A percentile compares a stretch with the other conserved stretches of the same genome.
These are phyloP conservation scores for Triticum turgidum DNA, from an alignment of 176 grass and related monocot genomes.

Conservation along the genomic window DNA sequence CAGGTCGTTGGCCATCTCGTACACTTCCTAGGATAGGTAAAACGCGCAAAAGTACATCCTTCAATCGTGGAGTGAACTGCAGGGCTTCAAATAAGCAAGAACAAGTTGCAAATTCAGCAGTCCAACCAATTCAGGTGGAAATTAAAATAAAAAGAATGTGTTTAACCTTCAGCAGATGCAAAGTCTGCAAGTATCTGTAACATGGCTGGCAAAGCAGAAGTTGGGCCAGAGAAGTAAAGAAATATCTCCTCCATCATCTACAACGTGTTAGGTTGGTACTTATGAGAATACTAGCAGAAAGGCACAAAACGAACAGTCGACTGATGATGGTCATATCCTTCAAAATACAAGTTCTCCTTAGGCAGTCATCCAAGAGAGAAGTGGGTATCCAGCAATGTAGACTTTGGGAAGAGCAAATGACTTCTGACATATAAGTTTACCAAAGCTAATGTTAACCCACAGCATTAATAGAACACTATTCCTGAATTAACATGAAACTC, in stretches of 20 bases:
- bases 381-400: not conserved
- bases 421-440: not conserved
- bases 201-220: conserved; percentile 87
- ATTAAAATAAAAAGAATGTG: conserved; percentile 25
- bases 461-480: conserved; percentile 3
- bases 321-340: not conserved
- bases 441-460: not conserved
- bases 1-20: conserved; percentile 71
- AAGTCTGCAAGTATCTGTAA: conserved; percentile 98
- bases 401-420: not conserved
- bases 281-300: not conserved
- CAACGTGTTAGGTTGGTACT: conserved; percentile 20
- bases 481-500: not conserved
- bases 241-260: conserved; percentile 98
- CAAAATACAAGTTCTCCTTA: not conserved
- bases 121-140: conserved; percentile 32
- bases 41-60: conserved; percentile 91
- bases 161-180: conserved; percentile 79
- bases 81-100: conserved; percentile 68
- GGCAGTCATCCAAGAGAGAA: not conserved
- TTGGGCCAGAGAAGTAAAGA: conserved; percentile 90
- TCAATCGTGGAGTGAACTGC: conserved; percentile 89
- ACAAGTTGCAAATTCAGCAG: conserved; percentile 56
- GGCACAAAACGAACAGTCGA: not conserved
- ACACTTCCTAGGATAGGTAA: conserved; percentile 95